A percentile compares a stretch with the other conserved stretches of the same genome.
These are phyloP conservation scores for Pleurotus eryngii DNA, from an alignment of 768 basidiomycete genomes.

Conservation along the genomic window DNA sequence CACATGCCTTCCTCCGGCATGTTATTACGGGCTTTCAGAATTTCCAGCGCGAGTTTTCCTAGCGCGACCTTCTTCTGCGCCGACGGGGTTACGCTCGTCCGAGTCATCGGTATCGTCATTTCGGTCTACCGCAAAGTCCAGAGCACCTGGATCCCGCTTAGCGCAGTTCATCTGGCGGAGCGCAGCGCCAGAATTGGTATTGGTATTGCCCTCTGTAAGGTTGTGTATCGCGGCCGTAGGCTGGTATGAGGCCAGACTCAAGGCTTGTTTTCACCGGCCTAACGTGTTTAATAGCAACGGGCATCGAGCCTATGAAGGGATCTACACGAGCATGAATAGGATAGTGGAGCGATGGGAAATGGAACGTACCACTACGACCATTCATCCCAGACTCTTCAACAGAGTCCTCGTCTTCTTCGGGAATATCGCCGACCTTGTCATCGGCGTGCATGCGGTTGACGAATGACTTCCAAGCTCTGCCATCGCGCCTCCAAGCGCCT, in stretches of 20 bases:
- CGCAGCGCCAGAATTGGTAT: slow-evolving; percentile 27
- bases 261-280: slow-evolving; percentile 30
- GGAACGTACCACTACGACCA: too few species aligned
- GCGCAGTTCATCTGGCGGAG: slow-evolving; percentile 63
- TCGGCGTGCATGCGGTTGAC: slow-evolving; percentile 33
- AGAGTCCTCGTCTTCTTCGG: slow-evolving; percentile 26
- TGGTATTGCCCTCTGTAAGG: slow-evolving; percentile 24
- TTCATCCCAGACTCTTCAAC: too few species aligned
- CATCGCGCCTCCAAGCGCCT: slow-evolving; percentile 62
- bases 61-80: slow-evolving; percentile 41
- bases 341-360: neutral
- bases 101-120: slow-evolving; percentile 36
- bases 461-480: slow-evolving; percentile 63
- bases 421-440: slow-evolving; percentile 22
- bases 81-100: slow-evolving; percentile 19
- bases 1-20: slow-evolving; percentile 76
- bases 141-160: slow-evolving; percentile 69
- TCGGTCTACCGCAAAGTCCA: slow-evolving; percentile 54
- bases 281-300: slow-evolving; percentile 52
- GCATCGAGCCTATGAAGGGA: slow-evolving; percentile 47
- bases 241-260: slow-evolving; percentile 58
- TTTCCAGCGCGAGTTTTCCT: slow-evolving; percentile 61
- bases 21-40: slow-evolving; percentile 65
- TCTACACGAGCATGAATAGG: neutral
- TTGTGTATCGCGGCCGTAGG: slow-evolving; percentile 42